phyloP scores from a whole-genome alignment of 495 filamentous ascomycete species.

The Trichoderma reesei region DNA sequence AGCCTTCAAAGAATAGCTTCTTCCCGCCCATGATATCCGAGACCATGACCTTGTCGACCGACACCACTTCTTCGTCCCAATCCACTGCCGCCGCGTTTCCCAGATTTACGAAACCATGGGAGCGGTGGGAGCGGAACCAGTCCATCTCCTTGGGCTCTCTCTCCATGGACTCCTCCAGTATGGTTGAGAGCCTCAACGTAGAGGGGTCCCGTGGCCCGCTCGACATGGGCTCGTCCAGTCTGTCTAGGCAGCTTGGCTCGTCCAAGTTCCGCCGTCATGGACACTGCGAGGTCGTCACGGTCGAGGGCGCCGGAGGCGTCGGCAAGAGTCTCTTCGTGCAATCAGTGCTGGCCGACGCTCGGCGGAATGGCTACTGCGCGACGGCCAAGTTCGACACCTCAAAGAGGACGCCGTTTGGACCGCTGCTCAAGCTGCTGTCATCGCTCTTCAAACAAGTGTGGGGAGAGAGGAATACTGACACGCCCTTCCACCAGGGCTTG shows the following conservation, averaged over 20 bases:
- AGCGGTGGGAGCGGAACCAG: constrained; percentile 20
- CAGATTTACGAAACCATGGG: constrained; percentile 25
- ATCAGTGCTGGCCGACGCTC: constrained; percentile 61
- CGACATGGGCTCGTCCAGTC: constrained; percentile 26
- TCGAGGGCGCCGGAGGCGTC: constrained; percentile 65
- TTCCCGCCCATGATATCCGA: constrained; percentile 24
- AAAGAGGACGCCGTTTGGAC: constrained; percentile 71
- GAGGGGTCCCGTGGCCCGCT: constrained; percentile 21
- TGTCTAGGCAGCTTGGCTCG: constrained; percentile 35
- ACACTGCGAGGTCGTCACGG: constrained; percentile 67
- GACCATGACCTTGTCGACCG: constrained; percentile 24
- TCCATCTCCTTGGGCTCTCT: constrained; percentile 19
- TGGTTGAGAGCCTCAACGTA: constrained; percentile 21
- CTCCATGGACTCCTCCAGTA: constrained; percentile 24
- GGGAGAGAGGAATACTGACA: constrained; percentile 77
- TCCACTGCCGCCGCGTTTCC: constrained; percentile 20
- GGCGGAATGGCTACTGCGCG: constrained; percentile 69
- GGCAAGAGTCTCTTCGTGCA: constrained; percentile 81
- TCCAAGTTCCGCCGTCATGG: constrained; percentile 56
- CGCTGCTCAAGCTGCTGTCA: constrained; percentile 67
- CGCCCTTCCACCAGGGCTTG: constrained; percentile 67
- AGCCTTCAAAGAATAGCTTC: constrained; percentile 29
- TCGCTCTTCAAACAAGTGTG: constrained; percentile 85
- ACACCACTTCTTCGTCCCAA: constrained; percentile 27
- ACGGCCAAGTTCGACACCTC: constrained; percentile 80